Conservation (phyloP, 2,329 filamentous ascomycete genomes). For the Fusarium sulawesiense region DNA sequence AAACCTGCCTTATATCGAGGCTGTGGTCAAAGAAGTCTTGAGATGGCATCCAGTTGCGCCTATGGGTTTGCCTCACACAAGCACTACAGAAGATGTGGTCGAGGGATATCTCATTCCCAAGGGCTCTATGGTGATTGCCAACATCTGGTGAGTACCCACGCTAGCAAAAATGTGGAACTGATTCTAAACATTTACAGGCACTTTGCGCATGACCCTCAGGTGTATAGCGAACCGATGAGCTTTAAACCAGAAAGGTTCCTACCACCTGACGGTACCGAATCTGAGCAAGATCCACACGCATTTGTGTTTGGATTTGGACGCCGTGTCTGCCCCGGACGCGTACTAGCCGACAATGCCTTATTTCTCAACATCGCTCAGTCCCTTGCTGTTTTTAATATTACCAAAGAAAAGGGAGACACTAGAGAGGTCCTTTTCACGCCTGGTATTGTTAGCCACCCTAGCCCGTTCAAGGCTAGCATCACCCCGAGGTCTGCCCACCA, state of each 20-base stretch:
- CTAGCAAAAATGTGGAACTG: too few species aligned
- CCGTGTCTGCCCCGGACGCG: conserved; percentile 49
- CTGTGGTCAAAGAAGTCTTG: conserved; percentile 46
- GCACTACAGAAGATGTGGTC: conserved; percentile 45
- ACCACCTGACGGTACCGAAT: conserved; percentile 22
- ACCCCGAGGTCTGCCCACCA: conserved; percentile 25
- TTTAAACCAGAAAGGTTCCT: conserved; percentile 37
- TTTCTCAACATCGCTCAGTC: conserved; percentile 54
- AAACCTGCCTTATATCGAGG: conserved; percentile 46
- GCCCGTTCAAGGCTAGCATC: conserved; percentile 22
- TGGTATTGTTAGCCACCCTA: conserved; percentile 33
- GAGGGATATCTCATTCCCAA: conserved; percentile 43
- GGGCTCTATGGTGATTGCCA: conserved; percentile 32
- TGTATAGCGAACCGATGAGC: conserved; percentile 23
- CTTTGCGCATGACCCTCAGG: conserved; percentile 34
- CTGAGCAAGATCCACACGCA: conserved; percentile 44
- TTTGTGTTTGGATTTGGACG: conserved; percentile 52
- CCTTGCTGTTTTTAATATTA: conserved; percentile 59
- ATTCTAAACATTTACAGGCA: conserved; percentile 2
- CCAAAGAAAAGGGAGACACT: not conserved
- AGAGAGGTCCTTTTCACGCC: conserved; percentile 16
- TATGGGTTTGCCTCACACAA: conserved; percentile 53
- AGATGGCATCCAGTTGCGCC: conserved; percentile 48
- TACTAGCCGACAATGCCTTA: conserved; percentile 46
- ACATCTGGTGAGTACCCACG: conserved; percentile 26